phyloP scores from a whole-genome alignment of 1,284 basidiomycete genomes.

The Microbotryum intermedium region DNA sequence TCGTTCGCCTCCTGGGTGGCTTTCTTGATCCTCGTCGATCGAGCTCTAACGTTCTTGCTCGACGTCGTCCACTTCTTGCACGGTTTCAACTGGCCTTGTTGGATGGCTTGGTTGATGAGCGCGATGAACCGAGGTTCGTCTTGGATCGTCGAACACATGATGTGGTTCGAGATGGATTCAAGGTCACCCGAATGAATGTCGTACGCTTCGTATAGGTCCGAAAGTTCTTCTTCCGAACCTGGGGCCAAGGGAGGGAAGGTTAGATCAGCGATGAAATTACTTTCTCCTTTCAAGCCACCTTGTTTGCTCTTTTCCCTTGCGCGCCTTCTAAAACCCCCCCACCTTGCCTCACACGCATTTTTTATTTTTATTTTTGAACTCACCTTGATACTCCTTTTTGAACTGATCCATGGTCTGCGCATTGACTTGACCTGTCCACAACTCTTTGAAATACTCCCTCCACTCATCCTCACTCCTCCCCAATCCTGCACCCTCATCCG shows the following conservation, averaged over 20 bases:
- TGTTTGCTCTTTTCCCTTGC: not conserved
- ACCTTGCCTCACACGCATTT: not conserved
- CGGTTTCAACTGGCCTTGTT: conserved; percentile 47
- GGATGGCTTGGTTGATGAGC: conserved; percentile 60
- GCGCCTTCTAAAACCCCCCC: not conserved
- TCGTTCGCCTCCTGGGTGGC: conserved; percentile 67
- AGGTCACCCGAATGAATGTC: conserved; percentile 58
- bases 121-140: conserved; percentile 75
- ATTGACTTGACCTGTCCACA: conserved; percentile 65
- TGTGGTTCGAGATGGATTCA: conserved; percentile 65
- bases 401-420: conserved; percentile 76
- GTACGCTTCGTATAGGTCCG: conserved; percentile 69
- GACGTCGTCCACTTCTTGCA: conserved; percentile 59
- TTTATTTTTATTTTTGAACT: too few species aligned
- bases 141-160: conserved; percentile 62
- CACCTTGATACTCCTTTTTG: conserved; percentile 85
- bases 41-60: conserved; percentile 66
- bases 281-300: too few species aligned
- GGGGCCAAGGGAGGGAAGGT: not conserved
- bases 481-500: conserved; percentile 62
- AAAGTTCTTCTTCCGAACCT: conserved; percentile 75
- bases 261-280: too few species aligned
- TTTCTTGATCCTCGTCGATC: conserved; percentile 48
- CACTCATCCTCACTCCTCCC: conserved; percentile 73
- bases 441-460: conserved; percentile 82